Base-by-base conservation (phyloP, 2,329 filamentous ascomycete genomes). In the Elsinoe arachidis region DNA sequence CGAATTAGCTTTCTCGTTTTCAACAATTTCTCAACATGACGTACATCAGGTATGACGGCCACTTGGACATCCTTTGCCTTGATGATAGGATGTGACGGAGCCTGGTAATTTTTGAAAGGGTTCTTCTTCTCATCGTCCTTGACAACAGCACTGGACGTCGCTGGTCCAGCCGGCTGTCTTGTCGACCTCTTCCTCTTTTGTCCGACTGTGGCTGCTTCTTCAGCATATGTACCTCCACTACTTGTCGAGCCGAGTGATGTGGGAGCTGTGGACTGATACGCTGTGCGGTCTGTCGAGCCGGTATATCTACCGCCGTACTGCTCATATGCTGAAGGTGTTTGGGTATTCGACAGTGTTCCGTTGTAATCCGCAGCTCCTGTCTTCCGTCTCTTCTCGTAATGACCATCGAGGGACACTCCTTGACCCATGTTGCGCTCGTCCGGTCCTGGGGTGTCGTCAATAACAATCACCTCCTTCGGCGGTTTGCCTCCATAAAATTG, bases 101-200 rank as follows among this genome's bases (percentile, higher is more conserved):
- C 91, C 53, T 90, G 81, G 69, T 97, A 97, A 62, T 82, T 87
- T 62, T 84, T 78, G 67, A 85, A 88, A 17, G 86, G 83, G 69
- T 91, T 86, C 14, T 58, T 54, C 30, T 59, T 52, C 49, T 65
- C 63, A 65, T 90, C 87, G 44, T 87, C 75, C 66, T 93, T 88
- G 65, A 86, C 81, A 63, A 86, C 80, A 65, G 73, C 73, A 70
- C 95, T 88, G 68, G 90, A 88, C 66, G 88, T 87, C 7, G 54
- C 80, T 63, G 91, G 87, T 14, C 26, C 49, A 57, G 85, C 80
- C 63, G 91, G 87, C 63, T 91, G 87, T 60, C 89, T 83, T 44
- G 88, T 90, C 14, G 79, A 78, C 60, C 93, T 83, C 74, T 96
- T 96, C 66, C 91, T 82, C 76, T 97, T 97, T 71, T 93, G 87